These are phyloP conservation scores for Przewalskia tangutica DNA, from an alignment of 257 asterid genomes.

Conservation along the genomic window DNA sequence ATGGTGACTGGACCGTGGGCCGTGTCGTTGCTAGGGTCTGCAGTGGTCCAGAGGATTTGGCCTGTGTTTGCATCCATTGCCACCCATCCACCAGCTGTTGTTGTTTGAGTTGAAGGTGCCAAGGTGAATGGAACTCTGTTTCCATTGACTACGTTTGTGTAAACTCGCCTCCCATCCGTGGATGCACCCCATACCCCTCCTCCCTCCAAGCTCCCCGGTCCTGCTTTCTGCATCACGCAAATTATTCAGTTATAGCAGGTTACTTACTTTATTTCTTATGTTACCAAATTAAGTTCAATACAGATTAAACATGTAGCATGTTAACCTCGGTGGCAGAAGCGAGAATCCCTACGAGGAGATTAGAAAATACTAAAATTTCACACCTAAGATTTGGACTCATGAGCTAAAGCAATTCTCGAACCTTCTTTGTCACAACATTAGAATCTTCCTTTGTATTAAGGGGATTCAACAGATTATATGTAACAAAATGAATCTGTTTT, in stretches of 20 bases:
- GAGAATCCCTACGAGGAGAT: not conserved
- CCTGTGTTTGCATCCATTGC: slow-evolving; percentile 66
- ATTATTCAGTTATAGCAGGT: not conserved
- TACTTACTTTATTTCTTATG: not conserved
- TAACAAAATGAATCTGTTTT: too few relatives aligned
- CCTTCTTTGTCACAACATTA: not conserved
- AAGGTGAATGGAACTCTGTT: slow-evolving; percentile 32
- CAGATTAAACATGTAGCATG: not conserved
- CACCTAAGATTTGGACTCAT: not conserved
- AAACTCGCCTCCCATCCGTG: slow-evolving; percentile 46
- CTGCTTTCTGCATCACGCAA: slow-evolving; percentile 32
- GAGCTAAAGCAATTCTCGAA: not conserved
- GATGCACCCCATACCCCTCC: slow-evolving; percentile 88
- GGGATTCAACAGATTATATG: not conserved
- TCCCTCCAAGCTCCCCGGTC: slow-evolving; percentile 60
- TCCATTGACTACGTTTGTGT: slow-evolving; percentile 54
- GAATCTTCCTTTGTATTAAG: too few relatives aligned
- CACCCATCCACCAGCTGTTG: slow-evolving; percentile 74
- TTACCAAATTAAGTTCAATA: not conserved
- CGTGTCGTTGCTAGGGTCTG: slow-evolving; percentile 60
- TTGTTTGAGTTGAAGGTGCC: slow-evolving; percentile 40
- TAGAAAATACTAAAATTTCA: not conserved
- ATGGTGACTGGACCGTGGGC: slow-evolving; percentile 61
- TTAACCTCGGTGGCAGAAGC: not conserved
- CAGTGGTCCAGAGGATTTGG: slow-evolving; percentile 59